Conservation (phyloP, 1,284 basidiomycete species). For the Fomitopsis betulina region DNA sequence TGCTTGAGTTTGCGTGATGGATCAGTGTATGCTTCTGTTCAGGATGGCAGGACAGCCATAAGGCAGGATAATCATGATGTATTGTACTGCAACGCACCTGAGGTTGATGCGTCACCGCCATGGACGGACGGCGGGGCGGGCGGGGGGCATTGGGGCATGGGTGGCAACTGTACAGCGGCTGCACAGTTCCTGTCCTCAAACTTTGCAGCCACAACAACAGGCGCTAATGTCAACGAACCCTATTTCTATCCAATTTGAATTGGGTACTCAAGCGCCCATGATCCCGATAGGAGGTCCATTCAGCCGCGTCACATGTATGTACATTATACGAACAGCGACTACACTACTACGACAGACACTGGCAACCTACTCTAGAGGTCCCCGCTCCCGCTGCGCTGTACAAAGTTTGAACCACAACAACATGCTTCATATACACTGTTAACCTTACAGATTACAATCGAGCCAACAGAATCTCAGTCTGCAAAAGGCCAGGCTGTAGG, state of each 20-base stretch:
- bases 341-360: too few species aligned
- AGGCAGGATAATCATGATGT: background rate
- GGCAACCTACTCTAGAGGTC: too few species aligned
- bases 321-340: too few species aligned
- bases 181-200: conserved; percentile 30
- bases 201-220: conserved; percentile 28
- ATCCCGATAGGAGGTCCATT: too few species aligned
- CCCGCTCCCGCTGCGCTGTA: too few species aligned
- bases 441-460: too few species aligned
- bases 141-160: conserved; percentile 7
- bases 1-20: conserved; percentile 35
- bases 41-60: background rate
- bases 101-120: conserved; percentile 9
- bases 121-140: conserved; percentile 12
- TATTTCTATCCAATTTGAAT: background rate
- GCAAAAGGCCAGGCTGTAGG: too few species aligned
- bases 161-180: conserved; percentile 29
- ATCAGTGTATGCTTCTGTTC: background rate
- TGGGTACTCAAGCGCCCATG: too few species aligned
- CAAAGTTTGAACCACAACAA: too few species aligned
- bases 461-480: too few species aligned
- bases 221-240: background rate
- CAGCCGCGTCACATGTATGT: too few species aligned
- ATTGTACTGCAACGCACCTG: conserved; percentile 9
- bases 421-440: too few species aligned